A percentile compares a stretch with the other conserved stretches of the same genome.
phyloP scores from a whole-genome alignment of 2,329 filamentous ascomycete genomes.

The Paraconiothyrium brasiliense region DNA sequence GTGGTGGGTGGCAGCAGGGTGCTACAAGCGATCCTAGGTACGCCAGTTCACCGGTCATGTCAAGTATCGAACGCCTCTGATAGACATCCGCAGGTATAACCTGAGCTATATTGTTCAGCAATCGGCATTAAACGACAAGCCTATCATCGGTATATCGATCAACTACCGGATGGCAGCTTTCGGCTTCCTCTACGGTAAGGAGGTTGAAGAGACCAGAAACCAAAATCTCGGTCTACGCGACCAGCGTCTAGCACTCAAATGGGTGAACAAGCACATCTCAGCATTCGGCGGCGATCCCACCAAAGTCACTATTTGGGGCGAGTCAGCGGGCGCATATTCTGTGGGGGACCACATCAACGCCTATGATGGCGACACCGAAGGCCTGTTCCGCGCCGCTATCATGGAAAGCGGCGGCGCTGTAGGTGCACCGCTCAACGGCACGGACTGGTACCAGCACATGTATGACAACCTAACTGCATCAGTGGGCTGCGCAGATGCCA shows the following conservation, averaged over 20 bases:
- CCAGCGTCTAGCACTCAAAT: slow-evolving; percentile 67
- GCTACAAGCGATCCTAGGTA: slow-evolving; percentile 44
- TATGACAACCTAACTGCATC: slow-evolving; percentile 39
- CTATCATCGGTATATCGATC: slow-evolving; percentile 49
- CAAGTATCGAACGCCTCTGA: background rate
- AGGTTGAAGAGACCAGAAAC: slow-evolving; percentile 46
- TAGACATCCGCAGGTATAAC: slow-evolving; percentile 33
- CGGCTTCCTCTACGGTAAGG: slow-evolving; percentile 58
- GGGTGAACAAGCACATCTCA: slow-evolving; percentile 69
- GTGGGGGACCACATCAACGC: slow-evolving; percentile 55
- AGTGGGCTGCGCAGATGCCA: slow-evolving; percentile 34
- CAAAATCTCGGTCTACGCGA: slow-evolving; percentile 68
- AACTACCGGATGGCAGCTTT: slow-evolving; percentile 62
- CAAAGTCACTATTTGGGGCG: slow-evolving; percentile 69
- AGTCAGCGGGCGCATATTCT: slow-evolving; percentile 68
- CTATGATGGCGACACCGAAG: slow-evolving; percentile 48
- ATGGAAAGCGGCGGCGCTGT: slow-evolving; percentile 48
- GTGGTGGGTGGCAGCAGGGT: slow-evolving; percentile 46
- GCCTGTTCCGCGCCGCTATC: slow-evolving; percentile 56
- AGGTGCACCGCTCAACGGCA: slow-evolving; percentile 39
- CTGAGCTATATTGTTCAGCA: slow-evolving; percentile 44
- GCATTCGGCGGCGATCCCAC: slow-evolving; percentile 62
- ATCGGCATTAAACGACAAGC: slow-evolving; percentile 41
- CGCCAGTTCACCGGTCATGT: background rate
- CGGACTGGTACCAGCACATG: slow-evolving; percentile 45